These are phyloP conservation scores for Viola pubescens DNA, from an alignment of 441 rosid species.

Conservation along the genomic window DNA sequence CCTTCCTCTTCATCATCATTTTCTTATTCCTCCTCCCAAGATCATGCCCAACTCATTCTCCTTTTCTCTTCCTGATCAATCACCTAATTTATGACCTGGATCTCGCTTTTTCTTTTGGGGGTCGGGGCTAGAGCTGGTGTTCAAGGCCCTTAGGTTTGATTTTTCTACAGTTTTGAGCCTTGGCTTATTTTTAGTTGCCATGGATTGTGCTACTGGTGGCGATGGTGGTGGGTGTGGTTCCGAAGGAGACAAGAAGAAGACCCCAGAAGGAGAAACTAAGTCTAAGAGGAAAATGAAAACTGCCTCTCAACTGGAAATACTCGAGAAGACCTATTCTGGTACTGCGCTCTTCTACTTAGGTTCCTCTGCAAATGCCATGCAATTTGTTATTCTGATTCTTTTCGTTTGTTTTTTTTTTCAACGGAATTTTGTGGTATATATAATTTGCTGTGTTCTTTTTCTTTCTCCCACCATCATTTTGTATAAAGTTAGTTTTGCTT, in stretches of 20 bases:
- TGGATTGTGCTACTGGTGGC: conserved; percentile 12
- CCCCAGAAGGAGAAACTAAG: conserved; percentile 41
- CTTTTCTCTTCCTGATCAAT: not conserved
- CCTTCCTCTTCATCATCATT: no score
- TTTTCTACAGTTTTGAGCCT: conserved; percentile 1
- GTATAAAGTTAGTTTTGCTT: no score
- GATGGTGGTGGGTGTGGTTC: not conserved
- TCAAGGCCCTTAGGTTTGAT: conserved; percentile 3
- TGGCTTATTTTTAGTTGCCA: not conserved
- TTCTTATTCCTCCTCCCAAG: no score
- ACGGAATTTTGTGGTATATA: not conserved
- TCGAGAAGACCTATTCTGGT: conserved; percentile 83
- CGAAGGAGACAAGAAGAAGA: conserved; percentile 47
- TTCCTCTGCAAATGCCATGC: not conserved
- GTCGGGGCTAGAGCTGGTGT: no score
- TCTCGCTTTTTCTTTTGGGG: not conserved
- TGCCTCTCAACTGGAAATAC: conserved; percentile 70
- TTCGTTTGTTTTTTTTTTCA: not conserved
- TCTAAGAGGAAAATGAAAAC: conserved; percentile 96
- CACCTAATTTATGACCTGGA: not conserved
- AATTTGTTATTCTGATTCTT: not conserved
- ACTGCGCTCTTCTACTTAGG: conserved; percentile 2
- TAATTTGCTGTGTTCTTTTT: not conserved
- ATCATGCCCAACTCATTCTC: not conserved
- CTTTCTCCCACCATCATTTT: not conserved